Evolutionary conservation across 2,329 filamentous ascomycete species (phyloP).

Genomic region (Aspergillus sp.): DNA sequence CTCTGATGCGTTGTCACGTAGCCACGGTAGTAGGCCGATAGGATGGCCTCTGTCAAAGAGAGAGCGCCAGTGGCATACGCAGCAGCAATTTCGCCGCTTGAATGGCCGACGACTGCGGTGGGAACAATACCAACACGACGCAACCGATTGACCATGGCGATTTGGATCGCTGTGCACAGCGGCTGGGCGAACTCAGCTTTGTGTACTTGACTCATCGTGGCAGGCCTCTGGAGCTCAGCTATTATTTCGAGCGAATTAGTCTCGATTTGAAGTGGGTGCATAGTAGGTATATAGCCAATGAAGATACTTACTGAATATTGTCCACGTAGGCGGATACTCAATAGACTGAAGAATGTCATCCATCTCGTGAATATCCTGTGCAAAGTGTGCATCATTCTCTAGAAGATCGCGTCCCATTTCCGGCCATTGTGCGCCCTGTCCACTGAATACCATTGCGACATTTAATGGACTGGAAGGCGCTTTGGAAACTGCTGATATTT

Average conservation of each 20-base stretch:
- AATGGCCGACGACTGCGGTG: conserved; percentile 12
- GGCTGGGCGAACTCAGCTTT: conserved; percentile 8
- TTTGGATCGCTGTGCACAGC: conserved; percentile 12
- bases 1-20: neutral
- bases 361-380: conserved; percentile 10
- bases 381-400: conserved; percentile 11
- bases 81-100: conserved; percentile 14
- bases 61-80: conserved; percentile 10
- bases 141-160: conserved; percentile 8
- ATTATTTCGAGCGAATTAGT: conserved; percentile 1
- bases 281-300: neutral
- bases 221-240: conserved; percentile 2
- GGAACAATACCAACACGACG: conserved; percentile 1
- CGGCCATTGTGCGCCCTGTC: conserved; percentile 33
- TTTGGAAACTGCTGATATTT: neutral
- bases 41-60: conserved; percentile 2
- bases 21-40: conserved; percentile 13
- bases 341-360: conserved; percentile 9
- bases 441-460: conserved; percentile 28
- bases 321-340: conserved; percentile 3
- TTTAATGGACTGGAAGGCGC: neutral
- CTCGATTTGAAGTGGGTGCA: neutral
- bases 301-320: neutral
- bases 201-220: neutral
- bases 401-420: conserved; percentile 28